Evolutionary conservation across 768 basidiomycete species (phyloP), one percentile per base, ranked within the genome.

Genomic region (Exsudoporus frostii): DNA sequence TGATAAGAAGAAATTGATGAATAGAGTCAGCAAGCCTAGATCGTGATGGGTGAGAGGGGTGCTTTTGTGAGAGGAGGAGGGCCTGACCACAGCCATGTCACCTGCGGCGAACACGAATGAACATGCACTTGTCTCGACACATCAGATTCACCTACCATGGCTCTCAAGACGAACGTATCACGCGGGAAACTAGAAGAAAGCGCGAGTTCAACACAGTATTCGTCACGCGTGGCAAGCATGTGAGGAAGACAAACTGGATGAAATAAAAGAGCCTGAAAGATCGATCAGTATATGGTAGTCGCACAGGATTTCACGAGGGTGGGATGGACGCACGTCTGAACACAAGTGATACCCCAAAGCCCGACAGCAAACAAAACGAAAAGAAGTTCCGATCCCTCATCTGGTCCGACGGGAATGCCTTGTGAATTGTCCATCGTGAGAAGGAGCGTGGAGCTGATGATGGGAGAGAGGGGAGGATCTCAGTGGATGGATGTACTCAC

Each of bases 321-420:
- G 14, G 1, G 29, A 53, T 38, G 41, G 36, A 53, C 54, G 25
- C 36, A 63, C 63, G 63, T 53, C 32, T 63, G 61, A 7, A 54
- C 50, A 41, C 62, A 63, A 36, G 62, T 65, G 41, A 64, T 54
- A 7, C 63, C 63, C 63, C 63, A 63, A 11, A 63, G 63, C 20
- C 54, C 62, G 33, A 64, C 59, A 22, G 63, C 44, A 41, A 61
- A 48, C 10, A 63, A 15, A 37, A 53, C 45, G 4, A 49, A 55
- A 41, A 63, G 29, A 15, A 63, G 62, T 15, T 58, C 55, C 3
- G 62, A 39, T 39, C 62, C 62, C 29, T 51, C 53, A 24, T 59
- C 15, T 7, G 20, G 20, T 11, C 19, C 15, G 14, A 63, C 17
- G 24, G 45, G 24, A 32, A 45, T 3, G 10, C 8, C 6, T 11